Evolutionary conservation across 495 filamentous ascomycete genomes (phyloP).

Genomic region (Aspergillus bridgeri): DNA sequence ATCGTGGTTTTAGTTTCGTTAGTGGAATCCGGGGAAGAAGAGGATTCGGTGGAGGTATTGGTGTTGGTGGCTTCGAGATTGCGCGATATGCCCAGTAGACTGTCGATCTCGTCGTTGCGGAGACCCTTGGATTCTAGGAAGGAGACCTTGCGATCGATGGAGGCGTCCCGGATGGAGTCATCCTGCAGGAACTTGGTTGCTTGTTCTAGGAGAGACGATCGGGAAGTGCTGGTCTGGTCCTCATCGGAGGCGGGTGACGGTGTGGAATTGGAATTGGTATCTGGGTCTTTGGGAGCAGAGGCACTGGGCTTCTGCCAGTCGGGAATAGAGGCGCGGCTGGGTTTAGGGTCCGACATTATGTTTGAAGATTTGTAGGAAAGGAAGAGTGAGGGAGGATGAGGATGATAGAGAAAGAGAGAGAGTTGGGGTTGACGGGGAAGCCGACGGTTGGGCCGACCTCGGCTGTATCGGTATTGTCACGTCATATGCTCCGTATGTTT

Average conservation of each 20-base stretch:
- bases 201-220: constrained; percentile 58
- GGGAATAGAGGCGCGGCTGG: constrained; percentile 41
- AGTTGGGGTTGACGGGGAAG: neutral
- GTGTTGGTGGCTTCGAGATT: constrained; percentile 32
- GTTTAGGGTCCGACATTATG: constrained; percentile 39
- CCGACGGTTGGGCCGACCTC: constrained; percentile 2
- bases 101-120: constrained; percentile 60
- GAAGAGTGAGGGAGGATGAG: neutral
- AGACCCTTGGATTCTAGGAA: constrained; percentile 84
- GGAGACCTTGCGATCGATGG: constrained; percentile 66
- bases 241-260: constrained; percentile 34
- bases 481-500: neutral
- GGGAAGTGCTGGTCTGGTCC: constrained; percentile 13
- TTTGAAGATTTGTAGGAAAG: constrained; percentile 1
- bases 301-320: constrained; percentile 41
- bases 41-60: constrained; percentile 19
- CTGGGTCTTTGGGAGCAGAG: constrained; percentile 12
- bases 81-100: constrained; percentile 53
- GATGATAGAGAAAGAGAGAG: constrained; percentile 9
- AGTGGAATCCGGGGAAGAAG: constrained; percentile 13
- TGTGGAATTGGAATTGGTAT: constrained; percentile 22
- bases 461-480: constrained; percentile 6
- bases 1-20: constrained; percentile 1
- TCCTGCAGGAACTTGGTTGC: constrained; percentile 79
- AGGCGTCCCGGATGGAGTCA: constrained; percentile 65